A percentile compares a stretch with the other conserved stretches of the same genome.
Conservation (phyloP, 108 stramenopile genomes). For the Nannochloropsis salina region DNA sequence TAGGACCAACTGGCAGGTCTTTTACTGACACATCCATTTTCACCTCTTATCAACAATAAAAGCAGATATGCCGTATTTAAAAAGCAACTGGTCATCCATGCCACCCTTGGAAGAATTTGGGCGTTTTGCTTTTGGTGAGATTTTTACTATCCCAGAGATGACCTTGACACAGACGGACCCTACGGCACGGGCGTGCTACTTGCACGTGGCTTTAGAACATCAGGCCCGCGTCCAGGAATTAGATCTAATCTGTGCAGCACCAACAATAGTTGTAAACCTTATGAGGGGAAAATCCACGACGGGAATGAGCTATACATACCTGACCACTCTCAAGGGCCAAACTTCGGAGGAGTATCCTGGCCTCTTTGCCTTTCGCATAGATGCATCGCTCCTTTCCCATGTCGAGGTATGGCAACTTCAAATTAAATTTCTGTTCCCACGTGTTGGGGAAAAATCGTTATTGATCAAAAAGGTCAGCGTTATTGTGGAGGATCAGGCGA, state of each 20-base stretch:
- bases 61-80: neutral
- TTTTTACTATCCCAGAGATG: neutral
- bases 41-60: too few species aligned
- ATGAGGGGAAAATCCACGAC: conserved; percentile 5
- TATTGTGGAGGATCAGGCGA: conserved; percentile 9
- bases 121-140: conserved; percentile 11
- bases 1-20: too few species aligned
- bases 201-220: neutral
- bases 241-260: neutral
- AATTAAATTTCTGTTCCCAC: neutral
- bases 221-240: conserved; percentile 4
- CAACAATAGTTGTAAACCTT: neutral
- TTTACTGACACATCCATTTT: too few species aligned
- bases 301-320: conserved; percentile 4
- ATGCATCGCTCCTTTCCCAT: neutral
- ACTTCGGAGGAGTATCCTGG: conserved; percentile 6
- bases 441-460: neutral
- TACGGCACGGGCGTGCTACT: conserved; percentile 12
- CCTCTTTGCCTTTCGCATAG: neutral
- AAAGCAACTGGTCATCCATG: conserved; percentile 20
- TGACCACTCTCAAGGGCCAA: neutral
- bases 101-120: conserved; percentile 14
- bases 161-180: conserved; percentile 16
- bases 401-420: conserved; percentile 1
- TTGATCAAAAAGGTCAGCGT: neutral